Base-by-base conservation (phyloP, 2,329 filamentous ascomycete genomes). In the Trichothecium roseum region DNA sequence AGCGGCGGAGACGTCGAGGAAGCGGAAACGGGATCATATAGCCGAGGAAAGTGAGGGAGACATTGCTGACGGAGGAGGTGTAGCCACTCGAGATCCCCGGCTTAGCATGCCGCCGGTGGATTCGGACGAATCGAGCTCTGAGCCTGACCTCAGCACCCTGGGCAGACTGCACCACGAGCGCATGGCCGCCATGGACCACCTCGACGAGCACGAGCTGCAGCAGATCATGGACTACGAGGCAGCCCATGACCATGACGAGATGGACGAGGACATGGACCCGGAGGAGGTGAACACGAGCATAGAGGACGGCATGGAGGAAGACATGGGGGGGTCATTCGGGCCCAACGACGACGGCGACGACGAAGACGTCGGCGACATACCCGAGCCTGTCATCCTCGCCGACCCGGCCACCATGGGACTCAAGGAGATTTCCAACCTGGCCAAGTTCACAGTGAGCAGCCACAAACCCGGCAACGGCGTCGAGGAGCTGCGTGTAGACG, bases 361-460 rank as follows among this genome's bases (percentile, higher is more conserved):
- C 8, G 55, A 57, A 6, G 60, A 51, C n/a, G 55, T 56, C 4
- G 54, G 58, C 6, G 58, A 63, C 20, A 59, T 60, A 16, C 50
- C 49, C 9, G 52, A 57, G 10, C 63, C 59, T 1, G 54, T 54
- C 8, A 30, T 9, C 10, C 72, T 78, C 35, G 66, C 78, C 37
- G 63, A 75, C 12, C 59, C 66, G 14, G 67, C 67, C 14, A 52
- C 69, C 9, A 68, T 55, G 38, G 58, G 78, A 30, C 64, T 89
- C 42, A 88, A 87, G 54, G 85, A 91, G 53, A 89, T 91, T 53
- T 85, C 81, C 47, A 87, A 86, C 42, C 69, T 91, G 15, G 84
- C 83, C 22, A 82, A 79, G 44, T 89, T 86, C 67, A 88, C 82
- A 9, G 84, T 89, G 45, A 85, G 80, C 53, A 84, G 77, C 50